A percentile compares a stretch with the other conserved stretches of the same genome.
Conservation (phyloP, 768 basidiomycete genomes). For the Leccinellum albellum region DNA sequence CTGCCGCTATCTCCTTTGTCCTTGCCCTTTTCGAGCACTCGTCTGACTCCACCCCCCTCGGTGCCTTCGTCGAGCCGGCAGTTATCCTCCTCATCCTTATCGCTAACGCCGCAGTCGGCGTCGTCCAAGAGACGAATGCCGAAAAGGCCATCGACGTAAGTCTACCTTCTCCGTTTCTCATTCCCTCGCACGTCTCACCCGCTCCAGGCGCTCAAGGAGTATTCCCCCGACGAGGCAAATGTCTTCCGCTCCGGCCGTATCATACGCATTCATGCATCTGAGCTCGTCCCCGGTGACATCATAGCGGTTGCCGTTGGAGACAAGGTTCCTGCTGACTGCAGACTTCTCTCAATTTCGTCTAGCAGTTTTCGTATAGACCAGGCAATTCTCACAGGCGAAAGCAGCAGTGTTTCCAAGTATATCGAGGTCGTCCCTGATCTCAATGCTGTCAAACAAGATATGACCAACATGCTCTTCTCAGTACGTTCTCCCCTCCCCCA, state of each 20-base stretch:
- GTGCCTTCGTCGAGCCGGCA: constrained; percentile 91
- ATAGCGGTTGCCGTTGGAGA: constrained; percentile 89
- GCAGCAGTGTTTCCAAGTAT: constrained; percentile 81
- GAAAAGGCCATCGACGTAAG: constrained; percentile 96
- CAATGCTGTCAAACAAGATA: constrained; percentile 94
- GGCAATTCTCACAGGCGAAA: constrained; percentile 95
- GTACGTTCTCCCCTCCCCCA: constrained; percentile 36
- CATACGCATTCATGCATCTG: constrained; percentile 74
- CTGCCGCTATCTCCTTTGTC: constrained; percentile 90
- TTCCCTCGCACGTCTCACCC: not conserved
- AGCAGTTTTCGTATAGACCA: constrained; percentile 95
- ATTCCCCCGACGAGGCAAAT: constrained; percentile 95
- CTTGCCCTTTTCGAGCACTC: constrained; percentile 84
- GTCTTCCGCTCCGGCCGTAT: constrained; percentile 73
- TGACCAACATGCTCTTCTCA: constrained; percentile 94
- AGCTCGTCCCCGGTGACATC: constrained; percentile 94
- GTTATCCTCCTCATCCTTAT: constrained; percentile 95
- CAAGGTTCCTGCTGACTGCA: constrained; percentile 92
- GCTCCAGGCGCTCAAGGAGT: constrained; percentile 86
- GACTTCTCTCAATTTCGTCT: constrained; percentile 83
- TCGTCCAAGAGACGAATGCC: constrained; percentile 94
- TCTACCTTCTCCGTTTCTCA: constrained; percentile 7
- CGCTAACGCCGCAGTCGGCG: constrained; percentile 96
- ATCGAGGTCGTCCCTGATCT: constrained; percentile 62
- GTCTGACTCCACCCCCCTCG: constrained; percentile 58